Base-by-base conservation (phyloP, 1,139 yeast genomes). In the Magnusiomyces fungicola region DNA sequence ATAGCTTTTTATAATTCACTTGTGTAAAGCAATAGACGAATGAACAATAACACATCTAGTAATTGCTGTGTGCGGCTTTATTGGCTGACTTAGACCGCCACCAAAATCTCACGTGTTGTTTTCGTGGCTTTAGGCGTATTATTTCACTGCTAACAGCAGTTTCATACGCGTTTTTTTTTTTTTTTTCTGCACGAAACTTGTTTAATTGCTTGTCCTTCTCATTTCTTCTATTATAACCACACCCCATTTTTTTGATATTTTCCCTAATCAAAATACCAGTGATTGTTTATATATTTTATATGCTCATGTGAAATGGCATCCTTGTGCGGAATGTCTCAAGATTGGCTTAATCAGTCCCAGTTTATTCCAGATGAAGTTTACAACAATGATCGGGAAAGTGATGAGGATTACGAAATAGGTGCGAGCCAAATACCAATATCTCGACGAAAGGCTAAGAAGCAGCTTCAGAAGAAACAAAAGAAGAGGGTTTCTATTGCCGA, bases 331-430 rank as follows among this genome's bases (percentile, higher is more conserved):
- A 34, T 34, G 38, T 34, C 38, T 5, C 38, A 34, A 34, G 38
- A 34, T 34, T 34, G 38, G 38, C 38, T 34, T 16, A 5, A 34
- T n/a, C 23, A 34, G 23, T 34, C 38, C 5, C 38, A 34, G n/a
- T 34, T 16, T 34, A 34, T 34, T 16, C 43, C 43, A 4, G 43
- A 39, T 22, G 21, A 24, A 21, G 43, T 39, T 14, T 24, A 24
- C n/a, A 32, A 39, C 14, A 42, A 42, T 21, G 45, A 42, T 19
- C 45, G 37, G 29, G 38, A 42, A 32, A 42, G 45, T 21, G 45
- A 42, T 21, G 45, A 42, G 21, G 45, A 42, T 16, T 42, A 42
- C n/a, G 45, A 32, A 19, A 32, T 42, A 2, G 45, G 45, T 23
- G 38, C 37, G 10, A 42, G 45, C 21, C 45, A 42, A 25, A n/a